Evolutionary conservation across 352 stramenopile genomes (phyloP).

Genomic region (Phytophthora gonapodyides): DNA sequence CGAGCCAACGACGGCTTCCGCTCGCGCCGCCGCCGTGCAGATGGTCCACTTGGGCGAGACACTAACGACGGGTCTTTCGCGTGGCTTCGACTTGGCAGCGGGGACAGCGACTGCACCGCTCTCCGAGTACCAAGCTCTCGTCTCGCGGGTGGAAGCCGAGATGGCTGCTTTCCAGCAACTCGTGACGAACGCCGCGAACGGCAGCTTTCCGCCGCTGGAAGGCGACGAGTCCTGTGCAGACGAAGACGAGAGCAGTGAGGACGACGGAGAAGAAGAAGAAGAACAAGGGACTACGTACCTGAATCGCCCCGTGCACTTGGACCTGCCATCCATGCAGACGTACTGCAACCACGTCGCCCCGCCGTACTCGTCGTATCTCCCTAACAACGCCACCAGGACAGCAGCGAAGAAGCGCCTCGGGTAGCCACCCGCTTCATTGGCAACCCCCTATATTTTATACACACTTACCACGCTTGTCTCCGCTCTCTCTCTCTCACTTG

Average conservation of each 20-base stretch:
- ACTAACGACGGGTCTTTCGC: conserved; percentile 43
- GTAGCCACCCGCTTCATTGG: conserved; percentile 6
- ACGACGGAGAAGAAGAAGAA: conserved; percentile 1
- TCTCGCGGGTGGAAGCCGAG: conserved; percentile 45
- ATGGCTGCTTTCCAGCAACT: conserved; percentile 47
- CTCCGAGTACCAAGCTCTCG: conserved; percentile 51
- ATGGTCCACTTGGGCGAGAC: conserved; percentile 53
- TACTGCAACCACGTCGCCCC: conserved; percentile 66
- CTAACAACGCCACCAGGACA: conserved; percentile 18
- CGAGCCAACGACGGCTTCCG: conserved; percentile 3
- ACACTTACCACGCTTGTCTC: conserved; percentile 30
- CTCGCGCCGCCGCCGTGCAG: conserved; percentile 19
- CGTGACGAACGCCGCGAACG: conserved; percentile 32
- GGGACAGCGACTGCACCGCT: conserved; percentile 37
- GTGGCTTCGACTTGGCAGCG: conserved; percentile 45
- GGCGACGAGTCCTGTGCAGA: conserved; percentile 12
- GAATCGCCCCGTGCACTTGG: conserved; percentile 34
- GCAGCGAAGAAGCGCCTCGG: conserved; percentile 21
- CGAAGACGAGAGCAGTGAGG: conserved; percentile 13
- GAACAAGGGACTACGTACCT: conserved; percentile 28
- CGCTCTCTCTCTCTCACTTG: conserved; percentile 2
- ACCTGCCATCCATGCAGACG: conserved; percentile 74
- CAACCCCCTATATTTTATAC: conserved; percentile 39
- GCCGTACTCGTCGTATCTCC: conserved; percentile 64
- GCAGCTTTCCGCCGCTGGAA: conserved; percentile 19